Evolutionary conservation across 345 rosid genomes (phyloP).

Genomic region (Boechera stricta): DNA sequence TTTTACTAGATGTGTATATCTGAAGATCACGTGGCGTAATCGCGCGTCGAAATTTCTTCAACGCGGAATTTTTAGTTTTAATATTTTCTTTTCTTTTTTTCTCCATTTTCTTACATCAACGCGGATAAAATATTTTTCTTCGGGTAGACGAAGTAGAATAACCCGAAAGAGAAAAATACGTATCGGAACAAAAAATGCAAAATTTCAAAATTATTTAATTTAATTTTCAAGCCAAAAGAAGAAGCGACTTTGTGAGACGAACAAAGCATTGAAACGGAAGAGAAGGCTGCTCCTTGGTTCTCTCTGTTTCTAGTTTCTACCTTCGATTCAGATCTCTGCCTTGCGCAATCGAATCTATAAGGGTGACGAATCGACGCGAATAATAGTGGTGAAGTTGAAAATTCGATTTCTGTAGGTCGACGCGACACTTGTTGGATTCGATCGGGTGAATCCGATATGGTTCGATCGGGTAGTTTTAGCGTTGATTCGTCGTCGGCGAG

Average conservation of each 20-base stretch:
- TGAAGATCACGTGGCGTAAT: not conserved
- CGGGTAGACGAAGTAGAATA: not conserved
- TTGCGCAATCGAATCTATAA: slow-evolving; percentile 1
- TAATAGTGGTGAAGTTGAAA: slow-evolving; percentile 16
- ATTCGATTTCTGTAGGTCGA: slow-evolving; percentile 18
- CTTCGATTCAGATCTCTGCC: slow-evolving; percentile 41
- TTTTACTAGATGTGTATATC: no score
- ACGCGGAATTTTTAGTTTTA: not conserved
- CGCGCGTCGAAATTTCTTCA: slow-evolving; percentile 2
- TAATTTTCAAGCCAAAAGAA: slow-evolving; percentile 19
- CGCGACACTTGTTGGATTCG: slow-evolving; percentile 39
- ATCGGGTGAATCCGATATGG: slow-evolving; percentile 45
- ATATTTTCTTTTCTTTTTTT: not conserved
- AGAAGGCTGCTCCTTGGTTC: slow-evolving; percentile 39
- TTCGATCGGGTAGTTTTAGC: slow-evolving; percentile 57
- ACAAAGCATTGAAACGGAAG: slow-evolving; percentile 40
- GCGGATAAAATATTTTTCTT: not conserved
- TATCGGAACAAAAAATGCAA: not conserved
- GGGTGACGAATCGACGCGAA: not conserved
- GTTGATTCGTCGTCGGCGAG: slow-evolving; percentile 52
- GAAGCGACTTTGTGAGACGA: slow-evolving; percentile 34
- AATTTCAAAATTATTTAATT: not conserved
- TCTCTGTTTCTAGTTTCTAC: slow-evolving; percentile 39
- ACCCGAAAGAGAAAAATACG: no score
- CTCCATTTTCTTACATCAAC: slow-evolving; percentile 4